Conservation (phyloP, 768 basidiomycete species). For the Mycena chlorophos region DNA sequence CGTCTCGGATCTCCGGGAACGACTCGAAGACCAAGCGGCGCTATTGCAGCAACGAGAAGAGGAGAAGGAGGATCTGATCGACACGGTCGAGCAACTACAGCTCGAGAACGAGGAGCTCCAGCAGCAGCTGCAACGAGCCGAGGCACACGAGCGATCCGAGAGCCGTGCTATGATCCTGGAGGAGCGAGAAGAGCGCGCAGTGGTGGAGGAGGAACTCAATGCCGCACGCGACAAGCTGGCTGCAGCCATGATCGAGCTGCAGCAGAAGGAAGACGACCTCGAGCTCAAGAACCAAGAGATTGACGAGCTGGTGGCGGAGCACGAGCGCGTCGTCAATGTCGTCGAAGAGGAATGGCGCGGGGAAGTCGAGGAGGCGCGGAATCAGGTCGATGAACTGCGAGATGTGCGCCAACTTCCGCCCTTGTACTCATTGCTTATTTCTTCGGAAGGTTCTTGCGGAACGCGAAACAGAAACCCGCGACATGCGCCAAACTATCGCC, state of each 20-base stretch:
- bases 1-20: constrained; percentile 59
- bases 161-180: constrained; percentile 72
- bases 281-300: constrained; percentile 78
- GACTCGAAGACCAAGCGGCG: constrained; percentile 60
- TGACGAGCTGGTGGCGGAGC: constrained; percentile 74
- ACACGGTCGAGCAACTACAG: constrained; percentile 62
- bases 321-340: constrained; percentile 66
- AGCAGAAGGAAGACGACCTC: constrained; percentile 85
- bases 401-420: constrained; percentile 47
- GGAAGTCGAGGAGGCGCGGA: constrained; percentile 79
- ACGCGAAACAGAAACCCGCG: constrained; percentile 75
- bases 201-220: constrained; percentile 77
- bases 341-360: constrained; percentile 87
- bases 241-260: constrained; percentile 77
- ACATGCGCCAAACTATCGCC: constrained; percentile 68
- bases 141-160: constrained; percentile 67
- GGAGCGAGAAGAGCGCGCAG: constrained; percentile 72
- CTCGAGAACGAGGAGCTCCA: constrained; percentile 69
- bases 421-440: not conserved
- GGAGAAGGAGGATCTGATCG: constrained; percentile 69
- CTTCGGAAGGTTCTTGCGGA: constrained; percentile 64
- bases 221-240: constrained; percentile 74
- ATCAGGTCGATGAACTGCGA: constrained; percentile 75
- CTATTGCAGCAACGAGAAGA: constrained; percentile 60
- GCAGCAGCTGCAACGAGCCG: constrained; percentile 55